Conservation (phyloP, 2,329 filamentous ascomycete species). For the Plenodomus lindquistii region DNA sequence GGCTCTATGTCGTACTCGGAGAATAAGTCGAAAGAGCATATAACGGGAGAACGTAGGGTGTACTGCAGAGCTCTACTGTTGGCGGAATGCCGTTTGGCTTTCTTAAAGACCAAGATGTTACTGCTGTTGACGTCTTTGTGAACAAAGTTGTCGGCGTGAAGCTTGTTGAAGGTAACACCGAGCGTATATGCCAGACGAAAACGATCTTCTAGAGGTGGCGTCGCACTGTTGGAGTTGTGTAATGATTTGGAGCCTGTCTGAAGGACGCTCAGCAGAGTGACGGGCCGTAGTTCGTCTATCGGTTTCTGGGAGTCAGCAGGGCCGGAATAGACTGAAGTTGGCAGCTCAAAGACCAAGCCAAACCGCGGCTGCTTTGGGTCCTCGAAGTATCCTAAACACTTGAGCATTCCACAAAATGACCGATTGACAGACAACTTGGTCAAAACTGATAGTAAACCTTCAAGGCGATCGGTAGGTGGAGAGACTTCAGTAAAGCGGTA, state of each 20-base stretch:
- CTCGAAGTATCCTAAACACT: conserved; percentile 72
- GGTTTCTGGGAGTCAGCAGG: conserved; percentile 58
- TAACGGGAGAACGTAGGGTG: conserved; percentile 69
- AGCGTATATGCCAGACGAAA: conserved; percentile 76
- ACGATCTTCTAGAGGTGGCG: conserved; percentile 69
- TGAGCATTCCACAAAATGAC: conserved; percentile 52
- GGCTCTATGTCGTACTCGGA: conserved; percentile 58
- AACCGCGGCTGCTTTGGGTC: conserved; percentile 70
- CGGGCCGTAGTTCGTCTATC: conserved; percentile 44
- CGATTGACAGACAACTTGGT: conserved; percentile 37
- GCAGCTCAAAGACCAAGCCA: conserved; percentile 75
- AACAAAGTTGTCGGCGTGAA: conserved; percentile 69
- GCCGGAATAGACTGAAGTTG: conserved; percentile 53
- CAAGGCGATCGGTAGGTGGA: conserved; percentile 51
- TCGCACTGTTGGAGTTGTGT: conserved; percentile 46
- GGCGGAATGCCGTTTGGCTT: conserved; percentile 51
- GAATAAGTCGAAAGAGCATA: conserved; percentile 78
- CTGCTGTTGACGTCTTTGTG: conserved; percentile 72
- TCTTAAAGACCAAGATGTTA: conserved; percentile 68
- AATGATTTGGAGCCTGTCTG: conserved; percentile 51
- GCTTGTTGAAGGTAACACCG: conserved; percentile 71
- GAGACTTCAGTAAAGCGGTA: conserved; percentile 54
- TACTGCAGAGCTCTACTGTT: conserved; percentile 46
- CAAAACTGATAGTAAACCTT: conserved; percentile 44
- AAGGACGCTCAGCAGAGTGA: conserved; percentile 53